phyloP scores from a whole-genome alignment of 345 rosid genomes.

The Salix dunnii region DNA sequence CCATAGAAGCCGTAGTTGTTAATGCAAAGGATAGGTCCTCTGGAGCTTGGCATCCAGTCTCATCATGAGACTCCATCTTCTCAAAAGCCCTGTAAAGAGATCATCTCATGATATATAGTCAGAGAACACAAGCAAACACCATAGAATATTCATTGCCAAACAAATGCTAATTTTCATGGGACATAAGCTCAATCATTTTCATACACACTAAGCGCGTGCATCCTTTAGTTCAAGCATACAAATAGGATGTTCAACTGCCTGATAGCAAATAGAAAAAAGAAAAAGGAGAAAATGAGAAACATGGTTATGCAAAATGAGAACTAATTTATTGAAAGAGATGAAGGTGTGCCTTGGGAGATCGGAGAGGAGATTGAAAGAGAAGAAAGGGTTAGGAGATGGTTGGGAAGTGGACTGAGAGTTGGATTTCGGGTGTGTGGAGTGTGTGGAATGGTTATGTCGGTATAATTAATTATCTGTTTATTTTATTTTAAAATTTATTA shows the following conservation, averaged over 20 bases:
- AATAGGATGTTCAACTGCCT: not conserved
- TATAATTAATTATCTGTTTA: too few relatives aligned
- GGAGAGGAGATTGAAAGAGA: too few relatives aligned
- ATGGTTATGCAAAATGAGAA: not conserved
- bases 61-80: slow-evolving; percentile 3
- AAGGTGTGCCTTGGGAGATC: too few relatives aligned
- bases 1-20: slow-evolving; percentile 33
- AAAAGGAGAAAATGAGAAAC: not conserved
- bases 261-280: not conserved
- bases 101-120: not conserved
- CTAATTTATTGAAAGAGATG: not conserved
- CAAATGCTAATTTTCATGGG: not conserved
- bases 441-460: too few relatives aligned
- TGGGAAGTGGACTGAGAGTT: too few relatives aligned
- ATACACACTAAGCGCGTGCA: not conserved
- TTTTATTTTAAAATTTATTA: too few relatives aligned
- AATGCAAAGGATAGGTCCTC: slow-evolving; percentile 23
- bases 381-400: too few relatives aligned
- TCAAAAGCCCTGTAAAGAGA: not conserved
- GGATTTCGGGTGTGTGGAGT: too few relatives aligned
- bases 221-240: not conserved
- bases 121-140: not conserved
- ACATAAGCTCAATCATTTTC: not conserved
- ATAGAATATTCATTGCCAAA: not conserved
- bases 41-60: slow-evolving; percentile 18